phyloP scores from a whole-genome alignment of 768 basidiomycete genomes.

The Hericium rajendrae region DNA sequence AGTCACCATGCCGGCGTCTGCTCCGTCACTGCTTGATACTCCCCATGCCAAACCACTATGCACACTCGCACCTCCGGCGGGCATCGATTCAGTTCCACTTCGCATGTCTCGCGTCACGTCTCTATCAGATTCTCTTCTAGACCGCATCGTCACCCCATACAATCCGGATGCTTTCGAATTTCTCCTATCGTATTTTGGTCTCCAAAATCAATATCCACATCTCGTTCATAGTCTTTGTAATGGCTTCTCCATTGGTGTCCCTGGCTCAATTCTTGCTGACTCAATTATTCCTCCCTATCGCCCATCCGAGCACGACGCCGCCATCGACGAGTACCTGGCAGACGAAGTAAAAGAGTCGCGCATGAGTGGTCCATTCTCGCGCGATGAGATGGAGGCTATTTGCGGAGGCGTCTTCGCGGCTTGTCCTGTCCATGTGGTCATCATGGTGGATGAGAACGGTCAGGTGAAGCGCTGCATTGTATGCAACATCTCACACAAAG shows the following conservation, averaged over 20 bases:
- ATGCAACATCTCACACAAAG: background rate
- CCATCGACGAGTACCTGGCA: background rate
- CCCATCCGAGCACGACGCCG: background rate
- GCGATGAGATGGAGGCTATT: background rate
- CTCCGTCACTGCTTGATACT: background rate
- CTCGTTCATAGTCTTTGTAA: background rate
- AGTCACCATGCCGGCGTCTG: background rate
- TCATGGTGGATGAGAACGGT: background rate
- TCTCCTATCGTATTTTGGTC: background rate
- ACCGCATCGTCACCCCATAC: background rate
- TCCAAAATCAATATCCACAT: background rate
- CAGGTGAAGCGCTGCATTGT: background rate
- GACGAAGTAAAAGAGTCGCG: background rate
- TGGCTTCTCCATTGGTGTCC: background rate
- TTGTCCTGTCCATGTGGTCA: background rate
- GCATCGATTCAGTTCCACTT: background rate
- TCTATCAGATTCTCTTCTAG: background rate
- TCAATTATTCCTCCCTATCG: background rate
- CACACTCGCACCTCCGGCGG: background rate
- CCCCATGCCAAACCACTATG: background rate
- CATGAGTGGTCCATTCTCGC: background rate
- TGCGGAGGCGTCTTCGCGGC: background rate
- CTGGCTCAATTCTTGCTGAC: background rate
- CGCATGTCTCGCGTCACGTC: background rate
- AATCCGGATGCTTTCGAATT: background rate